phyloP scores from a whole-genome alignment of 2,329 filamentous ascomycete genomes.

The Claviceps arundinis region DNA sequence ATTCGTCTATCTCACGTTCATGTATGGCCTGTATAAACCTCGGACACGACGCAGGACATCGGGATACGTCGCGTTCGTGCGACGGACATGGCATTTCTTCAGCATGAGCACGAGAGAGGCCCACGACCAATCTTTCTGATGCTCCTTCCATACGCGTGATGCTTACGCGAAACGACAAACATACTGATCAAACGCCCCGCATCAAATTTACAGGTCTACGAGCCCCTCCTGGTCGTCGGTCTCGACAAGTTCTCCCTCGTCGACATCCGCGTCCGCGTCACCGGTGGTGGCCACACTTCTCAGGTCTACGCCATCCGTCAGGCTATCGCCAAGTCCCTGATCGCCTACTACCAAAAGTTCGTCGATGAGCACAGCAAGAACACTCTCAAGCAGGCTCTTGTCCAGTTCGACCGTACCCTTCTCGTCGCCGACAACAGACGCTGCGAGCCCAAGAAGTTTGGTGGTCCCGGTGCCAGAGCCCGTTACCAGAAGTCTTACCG shows the following conservation, averaged over 20 bases:
- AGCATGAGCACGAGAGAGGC: not conserved
- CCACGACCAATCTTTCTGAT: too few relatives aligned
- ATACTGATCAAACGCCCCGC: not conserved
- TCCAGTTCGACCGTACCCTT: slow-evolving; percentile 91
- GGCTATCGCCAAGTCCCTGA: slow-evolving; percentile 75
- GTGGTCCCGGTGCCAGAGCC: slow-evolving; percentile 83
- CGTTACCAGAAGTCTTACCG: slow-evolving; percentile 99
- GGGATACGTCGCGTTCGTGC: not conserved
- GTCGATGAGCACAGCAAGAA: slow-evolving; percentile 99
- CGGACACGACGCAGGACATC: not conserved
- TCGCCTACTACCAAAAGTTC: slow-evolving; percentile 97
- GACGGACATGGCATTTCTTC: not conserved
- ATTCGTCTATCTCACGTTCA: too few relatives aligned
- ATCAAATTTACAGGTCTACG: slow-evolving; percentile 60
- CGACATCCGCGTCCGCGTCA: slow-evolving; percentile 94
- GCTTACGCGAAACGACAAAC: not conserved
- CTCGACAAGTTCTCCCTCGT: slow-evolving; percentile 94
- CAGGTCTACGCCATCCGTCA: slow-evolving; percentile 98
- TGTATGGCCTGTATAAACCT: not conserved
- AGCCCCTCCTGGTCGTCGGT: slow-evolving; percentile 92
- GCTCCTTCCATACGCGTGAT: not conserved
- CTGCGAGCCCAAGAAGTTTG: slow-evolving; percentile 98
- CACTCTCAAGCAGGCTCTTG: slow-evolving; percentile 92
- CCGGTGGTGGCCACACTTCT: slow-evolving; percentile 93
- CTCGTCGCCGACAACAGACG: slow-evolving; percentile 98